Evolutionary conservation across 495 filamentous ascomycete genomes (phyloP).

Genomic region (Neurospora sp.): DNA sequence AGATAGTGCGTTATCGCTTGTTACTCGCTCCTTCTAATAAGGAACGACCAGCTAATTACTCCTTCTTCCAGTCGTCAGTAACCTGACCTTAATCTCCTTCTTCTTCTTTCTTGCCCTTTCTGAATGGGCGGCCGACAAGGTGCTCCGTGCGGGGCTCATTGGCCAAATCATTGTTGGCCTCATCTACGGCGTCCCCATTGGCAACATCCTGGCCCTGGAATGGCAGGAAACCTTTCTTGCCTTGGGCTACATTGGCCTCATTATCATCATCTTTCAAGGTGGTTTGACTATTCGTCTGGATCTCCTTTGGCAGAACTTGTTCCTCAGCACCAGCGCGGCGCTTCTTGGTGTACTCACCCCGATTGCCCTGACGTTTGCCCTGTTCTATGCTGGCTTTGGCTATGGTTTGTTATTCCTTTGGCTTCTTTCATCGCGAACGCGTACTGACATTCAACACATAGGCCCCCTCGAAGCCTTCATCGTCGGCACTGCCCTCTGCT

Average conservation of each 20-base stretch:
- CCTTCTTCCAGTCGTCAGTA: slow-evolving; percentile 14
- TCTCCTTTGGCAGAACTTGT: slow-evolving; percentile 48
- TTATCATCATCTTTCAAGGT: slow-evolving; percentile 68
- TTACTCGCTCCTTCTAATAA: background rate
- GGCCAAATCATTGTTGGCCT: slow-evolving; percentile 67
- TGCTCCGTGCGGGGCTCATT: slow-evolving; percentile 61
- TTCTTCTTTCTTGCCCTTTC: slow-evolving; percentile 54
- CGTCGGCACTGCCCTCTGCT: slow-evolving; percentile 65
- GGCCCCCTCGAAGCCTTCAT: slow-evolving; percentile 57
- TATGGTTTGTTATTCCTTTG: slow-evolving; percentile 13
- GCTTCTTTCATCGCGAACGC: too few species aligned
- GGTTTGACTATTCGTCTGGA: slow-evolving; percentile 56
- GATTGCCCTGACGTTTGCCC: slow-evolving; percentile 57
- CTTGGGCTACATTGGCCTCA: slow-evolving; percentile 67
- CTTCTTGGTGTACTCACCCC: slow-evolving; percentile 53
- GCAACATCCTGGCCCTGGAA: slow-evolving; percentile 28
- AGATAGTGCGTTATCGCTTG: background rate
- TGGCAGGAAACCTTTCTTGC: slow-evolving; percentile 53
- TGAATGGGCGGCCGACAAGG: slow-evolving; percentile 47
- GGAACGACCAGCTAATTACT: background rate
- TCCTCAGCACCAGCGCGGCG: slow-evolving; percentile 51
- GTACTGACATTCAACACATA: slow-evolving; percentile 14
- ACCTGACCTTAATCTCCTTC: slow-evolving; percentile 55
- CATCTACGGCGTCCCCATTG: slow-evolving; percentile 55
- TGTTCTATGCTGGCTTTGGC: slow-evolving; percentile 26